Base-by-base conservation (phyloP, 2,329 filamentous ascomycete species). In the Aspergillus japonicus region DNA sequence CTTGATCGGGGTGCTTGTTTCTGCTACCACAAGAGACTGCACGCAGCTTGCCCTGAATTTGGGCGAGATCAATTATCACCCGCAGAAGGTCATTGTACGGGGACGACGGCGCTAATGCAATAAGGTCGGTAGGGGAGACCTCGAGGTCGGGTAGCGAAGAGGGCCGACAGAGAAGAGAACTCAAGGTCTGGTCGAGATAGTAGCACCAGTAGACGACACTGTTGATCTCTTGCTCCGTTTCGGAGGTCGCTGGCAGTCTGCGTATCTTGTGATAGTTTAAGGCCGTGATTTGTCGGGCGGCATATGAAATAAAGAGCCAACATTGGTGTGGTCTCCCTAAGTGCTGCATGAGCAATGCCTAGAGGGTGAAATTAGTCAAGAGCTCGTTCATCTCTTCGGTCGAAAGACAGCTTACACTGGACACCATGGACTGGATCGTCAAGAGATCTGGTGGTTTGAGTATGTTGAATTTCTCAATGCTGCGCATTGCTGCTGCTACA, bases 191-290 rank as follows among this genome's bases (percentile, higher is more conserved):
- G 54, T 73, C 70, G 5, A 70, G 59, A 33, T 68, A 71, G 47
- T 67, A 71, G 50, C 69, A 72, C 67, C 68, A 72, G 16, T 59
- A 67, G 21, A 73, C 52, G 21, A 52, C 64, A 33, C 57, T 64
- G 14, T 62, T 53, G 6, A 67, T 64, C 16, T 68, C 66, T 31
- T 69, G 60, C 11, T 69, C 58, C 2, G 21, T 3, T 6, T 58
- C 51, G 16, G 60, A 62, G 31, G 35, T 29, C 1, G 23, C 23
- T 2, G 47, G 51, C 5, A 56, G 35, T 10, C 42, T 58, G 7
- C 48, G 19, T 4, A 62, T 57, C 19, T 62, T 60, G 52, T 69
- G 65, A 26, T 68, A 72, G 7, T 65, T 66, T 10, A 71, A 35
- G 33, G 64, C 62, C 4, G 65, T 57, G 8, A 72, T 66, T 24